A percentile compares a stretch with the other conserved stretches of the same genome.
phyloP scores from a whole-genome alignment of 2,329 filamentous ascomycete species.

The Pestalotiopsis sp. region DNA sequence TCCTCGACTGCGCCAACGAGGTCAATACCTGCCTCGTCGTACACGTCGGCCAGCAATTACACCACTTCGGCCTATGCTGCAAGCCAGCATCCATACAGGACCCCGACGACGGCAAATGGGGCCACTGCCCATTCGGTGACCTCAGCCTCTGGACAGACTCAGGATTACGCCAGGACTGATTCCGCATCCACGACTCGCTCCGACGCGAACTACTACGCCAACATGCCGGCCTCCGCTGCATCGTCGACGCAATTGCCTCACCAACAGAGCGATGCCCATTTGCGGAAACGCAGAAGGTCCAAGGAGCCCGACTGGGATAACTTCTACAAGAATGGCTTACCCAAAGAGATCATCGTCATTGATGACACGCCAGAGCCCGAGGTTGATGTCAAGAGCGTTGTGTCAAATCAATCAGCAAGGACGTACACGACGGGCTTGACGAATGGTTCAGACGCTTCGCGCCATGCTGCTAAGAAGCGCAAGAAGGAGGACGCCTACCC shows the following conservation, averaged over 20 bases:
- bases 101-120: conserved; percentile 35
- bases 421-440: conserved; percentile 37
- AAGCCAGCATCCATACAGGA: conserved; percentile 19
- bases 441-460: conserved; percentile 33
- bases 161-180: conserved; percentile 31
- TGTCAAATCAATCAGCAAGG: conserved; percentile 34
- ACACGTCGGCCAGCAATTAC: conserved; percentile 25
- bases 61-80: conserved; percentile 24
- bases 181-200: conserved; percentile 31
- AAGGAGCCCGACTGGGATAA: conserved; percentile 75
- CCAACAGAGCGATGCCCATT: conserved; percentile 28
- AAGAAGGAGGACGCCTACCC: conserved; percentile 66
- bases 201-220: conserved; percentile 31
- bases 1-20: conserved; percentile 11
- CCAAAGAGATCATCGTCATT: conserved; percentile 85
- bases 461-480: conserved; percentile 72
- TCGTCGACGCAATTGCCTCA: conserved; percentile 28
- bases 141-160: conserved; percentile 29
- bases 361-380: conserved; percentile 68
- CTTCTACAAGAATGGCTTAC: conserved; percentile 82
- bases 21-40: conserved; percentile 34
- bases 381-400: conserved; percentile 37
- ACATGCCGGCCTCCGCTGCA: conserved; percentile 39
- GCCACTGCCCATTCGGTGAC: conserved; percentile 33
- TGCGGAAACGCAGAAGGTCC: conserved; percentile 58